These are phyloP conservation scores for Carex sylvatica DNA, from an alignment of 202 grass and related monocot species.

Conservation along the genomic window DNA sequence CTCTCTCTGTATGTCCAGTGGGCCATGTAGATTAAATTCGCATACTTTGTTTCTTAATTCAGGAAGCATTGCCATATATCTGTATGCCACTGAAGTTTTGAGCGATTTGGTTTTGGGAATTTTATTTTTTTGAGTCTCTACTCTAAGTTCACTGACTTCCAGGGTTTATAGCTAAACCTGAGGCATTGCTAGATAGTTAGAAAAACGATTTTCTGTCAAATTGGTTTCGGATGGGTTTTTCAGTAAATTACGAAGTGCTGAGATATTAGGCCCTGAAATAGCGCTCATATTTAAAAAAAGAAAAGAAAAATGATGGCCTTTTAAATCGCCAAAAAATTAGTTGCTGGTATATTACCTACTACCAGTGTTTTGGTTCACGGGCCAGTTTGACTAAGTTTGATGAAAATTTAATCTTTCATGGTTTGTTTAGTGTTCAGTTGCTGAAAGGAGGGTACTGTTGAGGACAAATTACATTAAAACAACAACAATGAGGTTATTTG, in stretches of 20 bases:
- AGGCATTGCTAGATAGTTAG: background rate
- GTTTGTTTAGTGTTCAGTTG: background rate
- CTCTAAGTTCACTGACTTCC: background rate
- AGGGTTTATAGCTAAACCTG: background rate
- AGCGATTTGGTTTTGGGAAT: background rate
- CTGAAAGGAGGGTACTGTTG: background rate
- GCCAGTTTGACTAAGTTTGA: background rate
- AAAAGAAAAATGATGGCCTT: background rate
- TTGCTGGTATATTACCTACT: background rate
- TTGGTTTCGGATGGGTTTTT: background rate
- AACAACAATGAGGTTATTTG: background rate
- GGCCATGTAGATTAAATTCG: background rate
- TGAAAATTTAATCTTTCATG: background rate
- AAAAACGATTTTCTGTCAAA: background rate
- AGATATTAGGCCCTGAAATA: background rate
- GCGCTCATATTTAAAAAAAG: background rate
- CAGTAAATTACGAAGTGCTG: background rate
- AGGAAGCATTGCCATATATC: background rate
- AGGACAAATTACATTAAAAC: background rate
- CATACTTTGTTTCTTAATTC: background rate
- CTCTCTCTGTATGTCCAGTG: background rate
- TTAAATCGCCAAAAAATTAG: background rate
- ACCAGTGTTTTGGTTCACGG: background rate
- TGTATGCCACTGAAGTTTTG: background rate
- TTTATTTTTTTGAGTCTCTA: background rate